Base-by-base conservation (phyloP, 495 filamentous ascomycete species). In the Aspergillus hancockii region DNA sequence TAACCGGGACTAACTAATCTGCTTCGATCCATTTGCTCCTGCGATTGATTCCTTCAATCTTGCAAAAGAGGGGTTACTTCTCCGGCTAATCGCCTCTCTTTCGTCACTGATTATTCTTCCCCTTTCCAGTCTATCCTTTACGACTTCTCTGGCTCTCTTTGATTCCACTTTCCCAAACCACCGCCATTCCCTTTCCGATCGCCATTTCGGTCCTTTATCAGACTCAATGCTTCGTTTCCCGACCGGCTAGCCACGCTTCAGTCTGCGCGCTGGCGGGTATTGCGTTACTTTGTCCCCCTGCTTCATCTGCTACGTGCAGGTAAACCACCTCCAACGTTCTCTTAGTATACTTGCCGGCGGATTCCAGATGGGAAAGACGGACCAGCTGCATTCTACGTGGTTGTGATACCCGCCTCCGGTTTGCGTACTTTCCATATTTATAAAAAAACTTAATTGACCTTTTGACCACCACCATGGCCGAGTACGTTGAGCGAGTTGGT, bases 391-490 rank as follows among this genome's bases (percentile, higher is more conserved):
- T 59, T 58, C 49, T 62, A 58, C 64, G 49, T 54, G 49, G 54
- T 56, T 47, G 60, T 63, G 53, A 63, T 34, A 58, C 55, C 56
- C 54, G 21, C 23, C 53, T 52, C 23, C 45, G 46, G 43, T 57
- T 49, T 31, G 19, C 56, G 60, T 57, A 49, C 59, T 60, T 55
- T 51, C 55, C 51, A 36, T 22, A 55, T 25, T 34, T 45, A 13
- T 19, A 47, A 25, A 46, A 55, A n/a, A 32, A n/a, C 54, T 49
- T 10, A 10, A 28, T 31, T 28, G 62, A 36, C 65, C 54, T 61
- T 68, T 41, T 31, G 62, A 60, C 68, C 56, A 31, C 50, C 67
- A 74, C 52, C 68, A 79, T 79, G 77, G 77, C 77, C 62, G 77
- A 79, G 77, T 79, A 74, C 65, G 77, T 72, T 38, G 31, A 49